Conservation (phyloP, 306 rosid genomes). For the Betula pendula region DNA sequence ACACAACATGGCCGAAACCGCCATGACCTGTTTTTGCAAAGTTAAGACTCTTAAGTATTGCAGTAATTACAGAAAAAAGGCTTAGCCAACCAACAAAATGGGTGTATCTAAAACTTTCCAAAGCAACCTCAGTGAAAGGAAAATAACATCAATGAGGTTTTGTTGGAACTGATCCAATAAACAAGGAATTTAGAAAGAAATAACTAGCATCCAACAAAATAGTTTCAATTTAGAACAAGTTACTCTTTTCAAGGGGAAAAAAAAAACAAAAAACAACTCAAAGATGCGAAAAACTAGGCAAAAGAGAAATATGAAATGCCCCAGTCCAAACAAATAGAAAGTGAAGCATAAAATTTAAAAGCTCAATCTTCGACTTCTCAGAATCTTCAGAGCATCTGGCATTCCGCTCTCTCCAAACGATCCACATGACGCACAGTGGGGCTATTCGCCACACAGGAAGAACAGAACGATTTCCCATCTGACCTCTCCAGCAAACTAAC, state of each 20-base stretch:
- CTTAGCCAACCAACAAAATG: background rate
- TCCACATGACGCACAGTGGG: too few relatives aligned
- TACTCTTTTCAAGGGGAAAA: background rate
- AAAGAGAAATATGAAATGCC: too few relatives aligned
- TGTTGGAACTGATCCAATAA: background rate
- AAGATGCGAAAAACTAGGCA: too few relatives aligned
- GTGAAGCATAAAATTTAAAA: too few relatives aligned
- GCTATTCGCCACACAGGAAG: too few relatives aligned
- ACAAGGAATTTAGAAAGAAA: background rate
- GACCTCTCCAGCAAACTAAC: too few relatives aligned
- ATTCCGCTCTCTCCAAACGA: too few relatives aligned
- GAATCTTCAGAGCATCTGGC: too few relatives aligned
- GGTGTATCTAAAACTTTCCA: background rate
- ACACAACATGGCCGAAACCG: conserved; percentile 91
- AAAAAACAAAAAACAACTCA: too few relatives aligned
- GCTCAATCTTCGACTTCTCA: too few relatives aligned
- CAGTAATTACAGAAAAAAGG: background rate
- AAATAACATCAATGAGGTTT: background rate
- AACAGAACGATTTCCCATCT: too few relatives aligned
- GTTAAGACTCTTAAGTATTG: conserved; percentile 12
- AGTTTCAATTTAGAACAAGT: background rate
- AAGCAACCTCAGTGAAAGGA: background rate
- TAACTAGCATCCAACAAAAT: background rate
- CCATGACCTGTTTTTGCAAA: conserved; percentile 75
- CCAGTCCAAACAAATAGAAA: too few relatives aligned